These are phyloP conservation scores for Ophiostoma sp. DNA, from an alignment of 2,329 filamentous ascomycete species.

Conservation along the genomic window DNA sequence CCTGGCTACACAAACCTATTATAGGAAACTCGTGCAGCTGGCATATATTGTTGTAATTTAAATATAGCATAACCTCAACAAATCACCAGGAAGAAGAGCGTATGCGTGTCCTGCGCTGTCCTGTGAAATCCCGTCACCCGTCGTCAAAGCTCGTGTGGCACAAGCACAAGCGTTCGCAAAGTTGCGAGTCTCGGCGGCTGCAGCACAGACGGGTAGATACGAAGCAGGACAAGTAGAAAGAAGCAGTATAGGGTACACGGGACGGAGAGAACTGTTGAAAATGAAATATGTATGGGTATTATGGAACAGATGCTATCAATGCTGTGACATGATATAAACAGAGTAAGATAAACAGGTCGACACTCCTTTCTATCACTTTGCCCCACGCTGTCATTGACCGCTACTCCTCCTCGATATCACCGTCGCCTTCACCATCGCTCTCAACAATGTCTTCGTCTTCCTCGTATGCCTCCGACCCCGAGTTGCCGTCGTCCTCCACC, in stretches of 20 bases:
- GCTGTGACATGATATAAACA: neutral
- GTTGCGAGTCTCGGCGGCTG: neutral
- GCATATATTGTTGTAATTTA: neutral
- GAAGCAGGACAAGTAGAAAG: neutral
- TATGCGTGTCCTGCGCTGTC: neutral
- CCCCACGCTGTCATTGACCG: neutral
- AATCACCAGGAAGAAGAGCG: neutral
- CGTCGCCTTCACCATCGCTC: slow-evolving; percentile 2
- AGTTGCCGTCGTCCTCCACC: neutral
- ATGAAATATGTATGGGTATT: neutral
- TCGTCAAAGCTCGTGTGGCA: neutral
- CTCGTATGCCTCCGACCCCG: slow-evolving; percentile 8
- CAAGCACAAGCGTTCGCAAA: neutral
- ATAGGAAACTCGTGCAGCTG: neutral
- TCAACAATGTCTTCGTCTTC: slow-evolving; percentile 11
- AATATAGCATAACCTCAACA: neutral
- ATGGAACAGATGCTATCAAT: neutral
- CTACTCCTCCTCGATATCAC: neutral
- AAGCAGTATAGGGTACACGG: neutral
- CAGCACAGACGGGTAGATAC: neutral
- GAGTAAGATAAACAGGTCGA: neutral
- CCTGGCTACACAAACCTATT: neutral
- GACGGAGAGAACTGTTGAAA: neutral
- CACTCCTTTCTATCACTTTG: neutral
- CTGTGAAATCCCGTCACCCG: neutral